Base-by-base conservation (phyloP, 2,329 filamentous ascomycete genomes). In the Bimuria novae-zelandiae region DNA sequence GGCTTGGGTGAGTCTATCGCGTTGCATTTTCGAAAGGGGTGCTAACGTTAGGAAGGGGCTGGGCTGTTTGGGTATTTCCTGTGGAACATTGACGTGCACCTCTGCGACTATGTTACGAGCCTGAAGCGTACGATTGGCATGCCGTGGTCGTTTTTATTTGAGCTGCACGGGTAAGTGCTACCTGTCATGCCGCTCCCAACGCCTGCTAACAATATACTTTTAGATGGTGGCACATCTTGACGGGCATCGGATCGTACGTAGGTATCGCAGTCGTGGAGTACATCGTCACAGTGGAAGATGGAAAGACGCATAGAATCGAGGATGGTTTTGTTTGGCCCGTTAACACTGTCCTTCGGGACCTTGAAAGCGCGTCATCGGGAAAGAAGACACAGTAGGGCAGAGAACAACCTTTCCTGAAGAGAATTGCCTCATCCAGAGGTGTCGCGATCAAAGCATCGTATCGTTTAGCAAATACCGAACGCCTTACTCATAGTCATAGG, bases 191-290 rank as follows among this genome's bases (percentile, higher is more conserved):
- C 11, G 7, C 10, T 10, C 32, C 5, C 2, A 1, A 19, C 11
- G 16, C n/a, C 1, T 11, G 23, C 44, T 47, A 19, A 42, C 21
- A 43, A 29, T n/a, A 2, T 37, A 3, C 21, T 37, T 29, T 10
- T n/a, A 47, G 44, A 27, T 86, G 83, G 84, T 87, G 84, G 84
- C 84, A 87, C 60, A 69, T 86, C 14, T 70, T 85, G 22, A 87
- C 84, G 0, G 84, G 82, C 0, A 71, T 83, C 17, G 79, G 81
- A 0, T 82, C 83, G 4, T 77, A 76, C 21, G 63, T 68, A 2
- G 72, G 72, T 16, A 75, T 75, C 69, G 70, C 71, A 27, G 50
- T 74, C 2, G 68, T 69, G 0, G 71, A 74, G 59, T 72, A 73
- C 37, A 61, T 75, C 7, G 68, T 71, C 23, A 72, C 70, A 0